A percentile compares a stretch with the other conserved stretches of the same genome.
These are phyloP conservation scores for Melampsora larici-populina DNA, from an alignment of 1,284 basidiomycete genomes.

Conservation along the genomic window DNA sequence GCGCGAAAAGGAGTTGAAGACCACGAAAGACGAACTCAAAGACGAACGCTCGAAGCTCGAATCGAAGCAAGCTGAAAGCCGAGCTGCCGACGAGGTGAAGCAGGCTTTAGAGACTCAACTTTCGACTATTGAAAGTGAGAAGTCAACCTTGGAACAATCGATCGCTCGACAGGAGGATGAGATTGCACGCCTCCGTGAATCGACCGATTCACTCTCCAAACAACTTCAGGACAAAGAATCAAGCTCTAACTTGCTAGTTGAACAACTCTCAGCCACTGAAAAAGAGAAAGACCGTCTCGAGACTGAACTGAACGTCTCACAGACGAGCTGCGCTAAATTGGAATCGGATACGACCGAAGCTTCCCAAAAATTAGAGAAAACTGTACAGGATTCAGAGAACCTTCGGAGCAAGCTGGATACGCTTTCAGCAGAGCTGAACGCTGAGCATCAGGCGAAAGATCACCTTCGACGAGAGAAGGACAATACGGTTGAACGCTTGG, in stretches of 20 bases:
- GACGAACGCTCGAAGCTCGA: conserved; percentile 18
- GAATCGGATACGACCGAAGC: conserved; percentile 18
- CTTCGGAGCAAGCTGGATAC: conserved; percentile 25
- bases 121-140: neutral
- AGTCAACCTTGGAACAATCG: neutral
- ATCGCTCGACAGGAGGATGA: conserved; percentile 4
- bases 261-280: conserved; percentile 19
- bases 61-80: conserved; percentile 7
- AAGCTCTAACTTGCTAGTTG: neutral
- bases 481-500: neutral
- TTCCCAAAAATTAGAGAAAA: conserved; percentile 1
- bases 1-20: conserved; percentile 25
- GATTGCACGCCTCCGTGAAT: neutral
- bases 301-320: neutral
- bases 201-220: conserved; percentile 12
- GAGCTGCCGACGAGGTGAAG: neutral
- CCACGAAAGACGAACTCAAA: conserved; percentile 18
- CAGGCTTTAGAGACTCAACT: conserved; percentile 6
- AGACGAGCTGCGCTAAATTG: neutral
- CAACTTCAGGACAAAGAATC: conserved; percentile 24
- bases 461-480: neutral
- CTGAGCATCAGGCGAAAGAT: conserved; percentile 15
- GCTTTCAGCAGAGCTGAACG: neutral
- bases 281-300: conserved; percentile 14
- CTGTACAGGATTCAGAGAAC: neutral